A percentile compares a stretch with the other conserved stretches of the same genome.
These are phyloP conservation scores for Pistacia integerrima DNA, from an alignment of 345 rosid genomes.

Conservation along the genomic window DNA sequence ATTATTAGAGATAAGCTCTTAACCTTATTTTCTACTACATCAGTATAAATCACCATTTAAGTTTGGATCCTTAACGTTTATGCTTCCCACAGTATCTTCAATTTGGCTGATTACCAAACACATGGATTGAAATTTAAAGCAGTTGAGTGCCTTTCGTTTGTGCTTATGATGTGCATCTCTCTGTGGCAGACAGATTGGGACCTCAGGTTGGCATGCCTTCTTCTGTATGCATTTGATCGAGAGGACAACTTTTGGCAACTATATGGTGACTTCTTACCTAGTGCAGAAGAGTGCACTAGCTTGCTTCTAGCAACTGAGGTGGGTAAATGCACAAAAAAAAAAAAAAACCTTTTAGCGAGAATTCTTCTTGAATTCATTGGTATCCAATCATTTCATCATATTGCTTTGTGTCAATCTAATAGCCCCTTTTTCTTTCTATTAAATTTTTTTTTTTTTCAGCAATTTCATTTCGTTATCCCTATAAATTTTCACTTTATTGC, in stretches of 20 bases:
- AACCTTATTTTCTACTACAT: not conserved
- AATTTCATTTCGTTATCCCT: not conserved
- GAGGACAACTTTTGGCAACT: constrained; percentile 87
- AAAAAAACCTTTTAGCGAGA: not conserved
- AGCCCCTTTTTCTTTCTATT: no score
- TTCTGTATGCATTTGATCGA: constrained; percentile 73
- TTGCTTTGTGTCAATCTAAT: not conserved
- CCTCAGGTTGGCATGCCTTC: constrained; percentile 90
- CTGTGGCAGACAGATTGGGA: constrained; percentile 90
- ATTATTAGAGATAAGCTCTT: not conserved
- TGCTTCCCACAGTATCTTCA: constrained; percentile 8
- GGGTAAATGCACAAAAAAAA: constrained; percentile 9
- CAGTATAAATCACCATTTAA: not conserved
- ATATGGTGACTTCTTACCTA: constrained; percentile 87
- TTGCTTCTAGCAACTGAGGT: constrained; percentile 97
- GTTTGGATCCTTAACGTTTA: not conserved
- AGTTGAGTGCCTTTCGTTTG: constrained; percentile 4
- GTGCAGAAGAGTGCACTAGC: constrained; percentile 82
- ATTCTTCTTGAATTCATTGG: not conserved
- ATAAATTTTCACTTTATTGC: not conserved
- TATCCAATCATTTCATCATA: not conserved
- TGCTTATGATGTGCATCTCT: constrained; percentile 13
- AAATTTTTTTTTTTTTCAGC: no score
- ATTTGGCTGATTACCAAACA: not conserved
- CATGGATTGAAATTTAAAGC: no score